phyloP scores from a whole-genome alignment of 2,329 filamentous ascomycete species.

The Stemphylium lycopersici region DNA sequence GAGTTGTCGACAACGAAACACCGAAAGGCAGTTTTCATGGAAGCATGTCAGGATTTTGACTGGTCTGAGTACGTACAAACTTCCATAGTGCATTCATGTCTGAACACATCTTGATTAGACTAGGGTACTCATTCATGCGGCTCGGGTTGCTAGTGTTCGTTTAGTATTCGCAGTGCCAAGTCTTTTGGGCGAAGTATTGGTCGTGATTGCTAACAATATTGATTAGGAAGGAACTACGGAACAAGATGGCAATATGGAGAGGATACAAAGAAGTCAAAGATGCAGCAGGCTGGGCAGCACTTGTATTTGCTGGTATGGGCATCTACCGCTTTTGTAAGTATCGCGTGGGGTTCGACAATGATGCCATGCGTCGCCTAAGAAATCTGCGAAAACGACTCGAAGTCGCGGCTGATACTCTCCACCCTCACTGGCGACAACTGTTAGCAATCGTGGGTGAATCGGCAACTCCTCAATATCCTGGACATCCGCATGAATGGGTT shows the following conservation, averaged over 20 bases:
- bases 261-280: conserved; percentile 66
- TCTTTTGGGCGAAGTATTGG: too few species aligned
- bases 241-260: conserved; percentile 61
- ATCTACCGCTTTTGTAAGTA: conserved; percentile 69
- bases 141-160: too few species aligned
- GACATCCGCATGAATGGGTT: conserved; percentile 61
- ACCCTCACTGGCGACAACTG: conserved; percentile 59
- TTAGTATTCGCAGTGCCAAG: too few species aligned
- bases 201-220: background rate
- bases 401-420: conserved; percentile 60
- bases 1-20: conserved; percentile 55
- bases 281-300: conserved; percentile 61
- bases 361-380: conserved; percentile 57
- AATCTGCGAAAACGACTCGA: conserved; percentile 57
- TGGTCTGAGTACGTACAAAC: conserved; percentile 54
- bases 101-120: background rate
- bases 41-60: conserved; percentile 60
- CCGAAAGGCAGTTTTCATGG: conserved; percentile 59
- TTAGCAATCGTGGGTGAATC: conserved; percentile 55
- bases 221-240: conserved; percentile 59
- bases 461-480: conserved; percentile 50
- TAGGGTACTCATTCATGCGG: too few species aligned
- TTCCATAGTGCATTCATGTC: background rate
- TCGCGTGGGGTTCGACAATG: conserved; percentile 59
- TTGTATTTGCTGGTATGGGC: conserved; percentile 64